phyloP scores from a whole-genome alignment of 352 stramenopile genomes.

The Phytophthora pistaciae region DNA sequence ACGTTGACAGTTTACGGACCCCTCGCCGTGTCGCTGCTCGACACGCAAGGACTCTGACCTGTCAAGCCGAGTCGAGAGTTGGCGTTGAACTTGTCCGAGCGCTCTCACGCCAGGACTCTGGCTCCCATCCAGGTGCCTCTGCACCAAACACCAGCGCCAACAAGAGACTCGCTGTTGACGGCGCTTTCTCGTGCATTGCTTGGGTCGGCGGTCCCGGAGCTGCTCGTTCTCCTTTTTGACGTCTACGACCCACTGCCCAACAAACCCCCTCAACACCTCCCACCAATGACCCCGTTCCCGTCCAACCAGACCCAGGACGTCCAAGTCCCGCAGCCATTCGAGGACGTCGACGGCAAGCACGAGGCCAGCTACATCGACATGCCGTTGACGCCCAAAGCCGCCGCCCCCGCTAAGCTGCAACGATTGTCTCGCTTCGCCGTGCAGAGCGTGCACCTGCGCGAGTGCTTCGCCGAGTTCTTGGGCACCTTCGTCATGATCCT shows the following conservation, averaged over 20 bases:
- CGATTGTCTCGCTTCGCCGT: conserved; percentile 24
- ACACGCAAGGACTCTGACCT: conserved; percentile 22
- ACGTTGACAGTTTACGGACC: conserved; percentile 20
- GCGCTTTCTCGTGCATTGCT: conserved; percentile 7
- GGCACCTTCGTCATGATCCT: conserved; percentile 53
- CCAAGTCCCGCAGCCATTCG: conserved; percentile 18
- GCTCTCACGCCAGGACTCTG: conserved; percentile 18
- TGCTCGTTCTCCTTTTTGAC: conserved; percentile 34
- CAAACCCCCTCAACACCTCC: not conserved
- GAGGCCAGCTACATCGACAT: conserved; percentile 28
- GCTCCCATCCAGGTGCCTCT: conserved; percentile 3
- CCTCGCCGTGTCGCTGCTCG: conserved; percentile 12
- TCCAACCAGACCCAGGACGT: conserved; percentile 27
- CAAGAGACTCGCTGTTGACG: conserved; percentile 10
- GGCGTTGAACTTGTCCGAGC: conserved; percentile 31
- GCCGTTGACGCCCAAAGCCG: conserved; percentile 24
- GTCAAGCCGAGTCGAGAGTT: conserved; percentile 7
- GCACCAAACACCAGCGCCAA: not conserved
- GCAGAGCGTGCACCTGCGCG: conserved; percentile 40
- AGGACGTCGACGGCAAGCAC: conserved; percentile 25
- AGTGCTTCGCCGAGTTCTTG: conserved; percentile 60
- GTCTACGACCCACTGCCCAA: not conserved
- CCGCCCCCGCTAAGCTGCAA: not conserved
- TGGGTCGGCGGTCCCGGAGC: not conserved
- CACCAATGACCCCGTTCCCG: conserved; percentile 22